phyloP scores from a whole-genome alignment of 371 early-diverging fungal species.

The Mucor irregularis region DNA sequence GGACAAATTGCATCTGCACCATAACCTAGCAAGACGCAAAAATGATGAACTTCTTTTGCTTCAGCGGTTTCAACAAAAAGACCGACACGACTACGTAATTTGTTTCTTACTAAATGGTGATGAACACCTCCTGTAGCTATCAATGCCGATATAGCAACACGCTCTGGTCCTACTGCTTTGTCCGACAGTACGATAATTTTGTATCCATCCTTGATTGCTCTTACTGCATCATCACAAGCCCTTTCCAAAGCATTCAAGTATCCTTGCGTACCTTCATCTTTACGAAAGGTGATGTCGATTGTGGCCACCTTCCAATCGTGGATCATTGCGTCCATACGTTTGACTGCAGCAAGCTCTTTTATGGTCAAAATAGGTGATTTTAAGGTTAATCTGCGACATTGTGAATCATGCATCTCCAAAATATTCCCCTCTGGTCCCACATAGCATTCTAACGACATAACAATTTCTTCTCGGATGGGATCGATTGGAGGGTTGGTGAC shows the following conservation, averaged over 20 bases:
- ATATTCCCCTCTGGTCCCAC: constrained; percentile 96
- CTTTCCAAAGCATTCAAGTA: constrained; percentile 82
- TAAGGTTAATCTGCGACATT: constrained; percentile 77
- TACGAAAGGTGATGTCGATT: constrained; percentile 88
- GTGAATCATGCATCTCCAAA: constrained; percentile 76
- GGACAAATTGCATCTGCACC: constrained; percentile 97
- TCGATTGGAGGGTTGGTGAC: constrained; percentile 98
- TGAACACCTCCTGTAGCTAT: constrained; percentile 93
- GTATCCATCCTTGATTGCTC: constrained; percentile 72
- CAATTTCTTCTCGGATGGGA: constrained; percentile 96
- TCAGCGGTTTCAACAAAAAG: constrained; percentile 92
- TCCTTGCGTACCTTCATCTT: constrained; percentile 72
- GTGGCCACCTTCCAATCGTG: constrained; percentile 79
- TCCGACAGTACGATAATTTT: constrained; percentile 88
- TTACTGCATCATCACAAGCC: constrained; percentile 77
- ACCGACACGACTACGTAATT: constrained; percentile 86
- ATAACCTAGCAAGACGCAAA: constrained; percentile 94
- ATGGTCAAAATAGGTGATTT: constrained; percentile 85
- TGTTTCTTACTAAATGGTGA: constrained; percentile 86
- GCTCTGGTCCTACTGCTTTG: constrained; percentile 57
- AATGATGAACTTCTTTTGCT: constrained; percentile 95
- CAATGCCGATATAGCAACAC: constrained; percentile 84
- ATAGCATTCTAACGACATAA: constrained; percentile 94
- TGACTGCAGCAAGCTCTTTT: constrained; percentile 78
- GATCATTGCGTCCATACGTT: constrained; percentile 57